Evolutionary conservation across 2,329 filamentous ascomycete genomes (phyloP).

Genomic region (Exophiala mesophila): DNA sequence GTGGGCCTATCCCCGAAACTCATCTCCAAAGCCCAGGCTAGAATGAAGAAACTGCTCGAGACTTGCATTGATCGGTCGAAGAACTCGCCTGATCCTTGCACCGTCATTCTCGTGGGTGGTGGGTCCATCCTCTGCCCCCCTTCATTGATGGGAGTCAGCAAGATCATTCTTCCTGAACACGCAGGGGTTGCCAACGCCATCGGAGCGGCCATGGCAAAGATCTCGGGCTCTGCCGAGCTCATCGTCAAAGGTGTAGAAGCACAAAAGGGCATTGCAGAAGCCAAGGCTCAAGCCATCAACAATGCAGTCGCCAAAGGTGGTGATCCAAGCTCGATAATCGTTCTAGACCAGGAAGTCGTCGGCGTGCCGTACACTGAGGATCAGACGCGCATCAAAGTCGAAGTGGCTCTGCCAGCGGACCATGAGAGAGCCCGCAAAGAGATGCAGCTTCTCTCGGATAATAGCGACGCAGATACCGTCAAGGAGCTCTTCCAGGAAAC

Average conservation of each 20-base stretch:
- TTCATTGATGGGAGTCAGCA: constrained; percentile 42
- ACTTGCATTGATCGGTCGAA: constrained; percentile 53
- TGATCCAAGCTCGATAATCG: constrained; percentile 23
- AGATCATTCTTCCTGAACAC: constrained; percentile 46
- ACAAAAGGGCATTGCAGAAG: constrained; percentile 23
- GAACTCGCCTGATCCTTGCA: constrained; percentile 46
- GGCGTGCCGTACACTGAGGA: constrained; percentile 27
- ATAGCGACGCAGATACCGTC: constrained; percentile 15
- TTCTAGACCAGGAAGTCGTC: constrained; percentile 22
- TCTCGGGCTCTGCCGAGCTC: constrained; percentile 41
- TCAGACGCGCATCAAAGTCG: constrained; percentile 21
- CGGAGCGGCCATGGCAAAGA: constrained; percentile 55
- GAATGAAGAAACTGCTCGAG: constrained; percentile 48
- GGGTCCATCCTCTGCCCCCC: constrained; percentile 51
- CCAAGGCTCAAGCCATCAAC: constrained; percentile 19
- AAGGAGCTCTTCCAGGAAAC: constrained; percentile 18
- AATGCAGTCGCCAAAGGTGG: constrained; percentile 17
- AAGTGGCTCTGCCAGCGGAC: constrained; percentile 22
- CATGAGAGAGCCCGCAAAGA: constrained; percentile 8
- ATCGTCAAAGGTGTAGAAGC: constrained; percentile 27
- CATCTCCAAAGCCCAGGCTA: constrained; percentile 30
- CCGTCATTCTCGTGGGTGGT: constrained; percentile 54
- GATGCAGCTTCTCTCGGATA: background rate
- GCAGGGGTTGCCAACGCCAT: constrained; percentile 57
- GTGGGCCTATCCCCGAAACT: constrained; percentile 28